phyloP scores from a whole-genome alignment of 768 basidiomycete species.

The Rhizopogon salebrosus region DNA sequence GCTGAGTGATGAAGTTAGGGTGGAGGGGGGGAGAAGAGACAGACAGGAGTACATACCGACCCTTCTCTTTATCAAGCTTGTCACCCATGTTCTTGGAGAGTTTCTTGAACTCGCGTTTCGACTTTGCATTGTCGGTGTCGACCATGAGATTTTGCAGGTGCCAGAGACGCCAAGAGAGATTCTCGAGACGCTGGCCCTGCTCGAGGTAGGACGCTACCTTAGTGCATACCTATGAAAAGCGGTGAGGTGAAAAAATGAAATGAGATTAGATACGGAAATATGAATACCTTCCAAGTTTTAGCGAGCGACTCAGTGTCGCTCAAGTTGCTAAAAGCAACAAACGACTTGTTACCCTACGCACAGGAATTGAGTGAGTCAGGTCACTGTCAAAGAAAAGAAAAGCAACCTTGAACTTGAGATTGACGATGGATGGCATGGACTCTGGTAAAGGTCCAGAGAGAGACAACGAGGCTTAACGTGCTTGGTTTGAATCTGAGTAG shows the following conservation, averaged over 20 bases:
- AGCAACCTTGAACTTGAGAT: conserved; percentile 79
- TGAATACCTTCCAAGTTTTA: conserved; percentile 81
- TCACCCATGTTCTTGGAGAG: conserved; percentile 86
- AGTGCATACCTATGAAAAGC: conserved; percentile 64
- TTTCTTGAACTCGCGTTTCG: conserved; percentile 87
- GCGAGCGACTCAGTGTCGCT: conserved; percentile 80
- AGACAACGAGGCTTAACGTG: not conserved
- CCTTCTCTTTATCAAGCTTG: conserved; percentile 90
- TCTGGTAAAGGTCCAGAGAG: not conserved
- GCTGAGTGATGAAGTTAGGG: conserved; percentile 33
- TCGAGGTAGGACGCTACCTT: conserved; percentile 89
- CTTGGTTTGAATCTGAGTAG: not conserved
- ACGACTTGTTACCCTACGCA: conserved; percentile 84
- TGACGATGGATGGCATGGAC: conserved; percentile 74
- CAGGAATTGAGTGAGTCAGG: conserved; percentile 12
- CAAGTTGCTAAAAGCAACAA: conserved; percentile 88
- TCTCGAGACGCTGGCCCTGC: conserved; percentile 87
- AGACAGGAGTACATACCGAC: conserved; percentile 50
- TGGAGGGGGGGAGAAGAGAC: conserved; percentile 8
- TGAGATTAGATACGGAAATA: conserved; percentile 8
- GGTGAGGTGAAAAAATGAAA: conserved; percentile 1
- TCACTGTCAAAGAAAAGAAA: conserved; percentile 7
- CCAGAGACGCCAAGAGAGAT: conserved; percentile 90
- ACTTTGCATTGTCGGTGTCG: conserved; percentile 82
- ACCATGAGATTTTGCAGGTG: conserved; percentile 89